Percentiles rank a stretch among this genome's conserved stretches.
phyloP scores from a whole-genome alignment of 257 asterid genomes.

The Mitragyna speciosa region DNA sequence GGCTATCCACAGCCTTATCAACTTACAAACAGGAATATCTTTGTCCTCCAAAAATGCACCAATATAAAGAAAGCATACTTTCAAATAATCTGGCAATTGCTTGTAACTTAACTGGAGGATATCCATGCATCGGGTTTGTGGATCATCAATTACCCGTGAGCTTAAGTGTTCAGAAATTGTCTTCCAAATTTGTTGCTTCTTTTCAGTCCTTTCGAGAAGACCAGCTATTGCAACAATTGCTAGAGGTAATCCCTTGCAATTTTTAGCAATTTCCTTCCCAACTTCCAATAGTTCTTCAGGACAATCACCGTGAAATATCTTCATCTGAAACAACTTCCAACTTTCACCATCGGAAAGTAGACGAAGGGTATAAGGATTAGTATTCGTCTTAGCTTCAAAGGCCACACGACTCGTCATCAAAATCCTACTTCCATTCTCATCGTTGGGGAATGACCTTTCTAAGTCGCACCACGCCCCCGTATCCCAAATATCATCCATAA shows the following conservation, averaged over 20 bases:
- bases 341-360: constrained; percentile 14
- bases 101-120: background rate
- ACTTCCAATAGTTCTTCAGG: background rate
- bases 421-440: background rate
- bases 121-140: background rate
- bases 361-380: constrained; percentile 12
- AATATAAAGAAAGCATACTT: background rate
- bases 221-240: constrained; percentile 6
- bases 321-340: constrained; percentile 19
- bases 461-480: background rate
- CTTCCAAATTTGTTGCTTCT: background rate
- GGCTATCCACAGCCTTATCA: background rate
- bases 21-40: background rate
- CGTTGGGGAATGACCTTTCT: background rate
- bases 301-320: constrained; percentile 4
- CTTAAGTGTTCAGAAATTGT: background rate
- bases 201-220: background rate
- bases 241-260: constrained; percentile 2
- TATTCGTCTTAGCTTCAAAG: constrained; percentile 7
- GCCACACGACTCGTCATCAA: constrained; percentile 28
- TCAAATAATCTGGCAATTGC: background rate
- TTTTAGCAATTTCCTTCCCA: constrained; percentile 1
- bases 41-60: background rate
- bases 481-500: constrained; percentile 25
- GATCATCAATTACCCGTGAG: background rate